Percentiles rank a stretch among this genome's conserved stretches.
Evolutionary conservation across 371 early-diverging fungal genomes (phyloP).

Genomic region (Apophysomyces variabilis): DNA sequence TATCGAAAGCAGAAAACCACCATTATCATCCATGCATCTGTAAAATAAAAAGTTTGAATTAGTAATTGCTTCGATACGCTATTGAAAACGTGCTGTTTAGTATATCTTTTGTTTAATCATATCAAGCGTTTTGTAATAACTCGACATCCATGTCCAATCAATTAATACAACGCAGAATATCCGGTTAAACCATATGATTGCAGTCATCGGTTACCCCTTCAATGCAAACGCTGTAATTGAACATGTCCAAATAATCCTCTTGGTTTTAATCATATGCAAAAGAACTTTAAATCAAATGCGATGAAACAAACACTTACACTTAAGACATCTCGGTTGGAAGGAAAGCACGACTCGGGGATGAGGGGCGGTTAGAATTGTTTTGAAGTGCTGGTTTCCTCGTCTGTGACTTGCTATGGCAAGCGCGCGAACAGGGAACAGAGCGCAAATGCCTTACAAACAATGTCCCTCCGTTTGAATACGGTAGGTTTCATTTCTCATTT

Average conservation of each 20-base stretch:
- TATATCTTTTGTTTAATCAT: conserved; percentile 1
- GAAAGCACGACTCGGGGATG: too few relatives aligned
- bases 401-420: too few relatives aligned
- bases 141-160: not conserved
- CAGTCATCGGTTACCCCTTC: conserved; percentile 6
- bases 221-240: not conserved
- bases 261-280: conserved; percentile 1
- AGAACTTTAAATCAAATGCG: not conserved
- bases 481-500: too few relatives aligned
- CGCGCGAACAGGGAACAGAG: too few relatives aligned
- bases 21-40: not conserved
- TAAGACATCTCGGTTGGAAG: too few relatives aligned
- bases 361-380: too few relatives aligned
- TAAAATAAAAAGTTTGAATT: not conserved
- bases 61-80: not conserved
- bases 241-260: not conserved
- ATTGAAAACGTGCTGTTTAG: not conserved
- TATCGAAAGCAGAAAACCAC: not conserved
- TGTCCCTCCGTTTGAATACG: too few relatives aligned
- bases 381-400: too few relatives aligned
- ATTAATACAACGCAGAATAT: not conserved
- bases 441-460: too few relatives aligned
- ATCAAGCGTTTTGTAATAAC: conserved; percentile 11
- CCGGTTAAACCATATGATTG: conserved; percentile 3
- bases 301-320: too few relatives aligned